Evolutionary conservation across 2,329 filamentous ascomycete species (phyloP), one percentile per base, ranked within the genome.

Genomic region (Thielaviopsis populi): DNA sequence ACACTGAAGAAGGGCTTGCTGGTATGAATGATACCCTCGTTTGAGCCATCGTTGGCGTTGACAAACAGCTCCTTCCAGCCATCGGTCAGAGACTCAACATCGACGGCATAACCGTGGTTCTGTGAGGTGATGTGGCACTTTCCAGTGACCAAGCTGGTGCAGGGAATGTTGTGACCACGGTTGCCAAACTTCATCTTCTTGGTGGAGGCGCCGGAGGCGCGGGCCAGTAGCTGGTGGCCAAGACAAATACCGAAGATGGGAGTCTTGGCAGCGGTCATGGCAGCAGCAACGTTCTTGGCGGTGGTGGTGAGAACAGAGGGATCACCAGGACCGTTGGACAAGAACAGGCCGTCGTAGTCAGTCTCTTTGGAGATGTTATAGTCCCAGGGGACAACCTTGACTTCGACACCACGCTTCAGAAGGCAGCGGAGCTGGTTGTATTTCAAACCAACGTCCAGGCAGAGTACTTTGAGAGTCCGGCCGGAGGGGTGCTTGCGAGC

Each of bases 151-250:
- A 96, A 83, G 77, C 88, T 96, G 11, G 92, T 97, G 80, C 91
- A 96, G 54, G 94, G 94, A 71, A 99, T 97, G 77, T 99, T 99
- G 80, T 95, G 90, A 53, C 92, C 94, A 71, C 94, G 89, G 78
- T 99, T 99, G 78, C 94, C 94, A 71, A 96, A 99, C 81, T 97
- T 97, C 90, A 99, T 95, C 81, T 99, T 99, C 71, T 82, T 76
- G 0, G 94, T 97, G 58, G 80, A 80, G 58, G 91, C 92, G 63
- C 92, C 92, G 40, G 91, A 85, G 65, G 92, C 91, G 69, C 91
- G 83, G 63, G 92, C 91, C 62, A 97, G 84, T 69, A 97, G 81
- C 76, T 97, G 92, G 74, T 97, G 92, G 65, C 92, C 92, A 70
- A 97, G 77, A 78, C 92, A 97, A 72, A 97, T 97, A 78, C 92